A percentile compares a stretch with the other conserved stretches of the same genome.
Conservation (phyloP, 1,139 yeast species). For the Candida sp. region DNA sequence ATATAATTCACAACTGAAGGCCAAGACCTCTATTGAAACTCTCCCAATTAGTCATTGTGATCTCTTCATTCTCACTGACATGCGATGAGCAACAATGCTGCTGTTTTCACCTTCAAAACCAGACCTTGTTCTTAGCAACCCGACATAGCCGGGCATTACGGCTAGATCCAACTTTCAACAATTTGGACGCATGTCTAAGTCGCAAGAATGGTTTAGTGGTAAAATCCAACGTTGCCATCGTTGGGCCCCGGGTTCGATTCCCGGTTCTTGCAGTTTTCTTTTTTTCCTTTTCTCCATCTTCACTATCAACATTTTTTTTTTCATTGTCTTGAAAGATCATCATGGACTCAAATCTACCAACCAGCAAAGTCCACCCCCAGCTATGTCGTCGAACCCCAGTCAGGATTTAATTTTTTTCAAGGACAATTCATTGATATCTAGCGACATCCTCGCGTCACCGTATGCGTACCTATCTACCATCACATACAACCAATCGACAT, state of each 20-base stretch:
- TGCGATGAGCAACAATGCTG: too few species aligned
- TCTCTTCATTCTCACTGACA: too few species aligned
- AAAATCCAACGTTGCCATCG: slow-evolving; percentile 22
- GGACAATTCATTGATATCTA: slow-evolving; percentile 53
- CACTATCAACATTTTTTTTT: not conserved
- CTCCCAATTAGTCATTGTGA: too few species aligned
- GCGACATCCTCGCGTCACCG: slow-evolving; percentile 21
- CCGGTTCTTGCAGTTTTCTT: slow-evolving; percentile 19
- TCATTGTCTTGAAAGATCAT: too few species aligned
- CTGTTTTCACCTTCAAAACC: too few species aligned
- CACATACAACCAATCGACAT: slow-evolving; percentile 63
- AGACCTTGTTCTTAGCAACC: too few species aligned
- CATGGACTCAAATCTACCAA: not conserved
- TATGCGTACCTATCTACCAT: slow-evolving; percentile 43
- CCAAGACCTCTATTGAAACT: too few species aligned
- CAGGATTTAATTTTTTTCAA: slow-evolving; percentile 64
- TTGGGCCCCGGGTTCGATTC: slow-evolving; percentile 22
- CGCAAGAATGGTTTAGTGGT: slow-evolving; percentile 18
- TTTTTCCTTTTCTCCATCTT: not conserved
- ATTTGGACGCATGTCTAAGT: too few species aligned
- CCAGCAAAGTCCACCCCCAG: not conserved
- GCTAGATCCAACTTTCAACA: too few species aligned
- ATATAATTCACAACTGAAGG: too few species aligned
- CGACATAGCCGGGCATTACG: too few species aligned
- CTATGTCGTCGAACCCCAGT: slow-evolving; percentile 33